Base-by-base conservation (phyloP, 805 yeast species). In the Groenewaldozyma salmanticensis region DNA sequence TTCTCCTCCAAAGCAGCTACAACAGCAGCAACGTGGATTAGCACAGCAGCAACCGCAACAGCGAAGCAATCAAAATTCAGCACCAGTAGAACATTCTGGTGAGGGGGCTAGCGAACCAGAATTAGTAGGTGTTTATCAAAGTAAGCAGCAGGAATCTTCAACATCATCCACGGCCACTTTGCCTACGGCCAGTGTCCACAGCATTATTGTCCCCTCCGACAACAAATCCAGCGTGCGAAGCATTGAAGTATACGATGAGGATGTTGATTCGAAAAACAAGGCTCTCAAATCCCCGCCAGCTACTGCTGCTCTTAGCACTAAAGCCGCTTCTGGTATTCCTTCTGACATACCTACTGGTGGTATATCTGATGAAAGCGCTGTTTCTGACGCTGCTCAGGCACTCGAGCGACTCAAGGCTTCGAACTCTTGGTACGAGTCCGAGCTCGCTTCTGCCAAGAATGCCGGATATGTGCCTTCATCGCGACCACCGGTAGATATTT, bases 371-470 rank as follows among this genome's bases (percentile, higher is more conserved):
- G 45, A 38, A 16, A 27, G 31, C 20, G 17, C 22, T 34, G 41
- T 45, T n/a, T 16, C 20, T 5, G 38, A 39, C 31, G 34, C 40
- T 13, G 22, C 35, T 7, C 53, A 53, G 35, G 57, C 48, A 5
- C 33, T 54, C 24, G 58, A 54, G 37, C 50, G 49, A 27, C 46
- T 54, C 24, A 54, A 53, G 42, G 58, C 57, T 3, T 53, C 58
- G 22, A 54, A 54, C 37, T 44, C 56, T 4, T 54, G 58, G 58
- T 54, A 54, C 40, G 58, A 54, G 41, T 35, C 50, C 4, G 58
- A 54, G 39, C 49, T 54, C 17, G 46, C 53, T 5, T 47, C 50
- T 20, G 58, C 58, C 5, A 44, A 40, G 31, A 52, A 53, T 20
- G 45, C 51, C 7, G 58, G 58, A 1, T 54, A 47, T 34, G 47